Evolutionary conservation across 1,284 basidiomycete genomes (phyloP), one percentile per base, ranked within the genome.

Genomic region (Mycena sp.): DNA sequence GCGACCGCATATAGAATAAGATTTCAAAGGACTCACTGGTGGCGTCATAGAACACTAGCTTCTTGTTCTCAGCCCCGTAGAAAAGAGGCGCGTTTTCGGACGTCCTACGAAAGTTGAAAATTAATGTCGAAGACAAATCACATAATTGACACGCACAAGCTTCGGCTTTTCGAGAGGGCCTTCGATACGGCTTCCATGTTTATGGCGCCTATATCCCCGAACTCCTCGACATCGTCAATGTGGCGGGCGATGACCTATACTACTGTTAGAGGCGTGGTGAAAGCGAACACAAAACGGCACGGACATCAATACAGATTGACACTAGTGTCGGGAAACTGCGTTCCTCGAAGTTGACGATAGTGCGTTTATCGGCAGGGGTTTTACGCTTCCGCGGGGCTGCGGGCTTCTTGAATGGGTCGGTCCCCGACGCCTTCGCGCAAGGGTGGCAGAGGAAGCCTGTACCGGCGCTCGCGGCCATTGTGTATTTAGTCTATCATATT

Each of bases 401-500:
- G 19, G 88, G 81, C 69, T 92, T 93, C 77, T 95, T 96, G 80
- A 95, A 95, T 0, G 93, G 92, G 70, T 95, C 91, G 1, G 81
- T 80, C 1, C 92, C 93, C 3, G 87, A 84, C 0, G 85, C 82
- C 69, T 93, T 94, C 2, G 90, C 87, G 74, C 95, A 97, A 7
- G 78, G 74, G 69, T 94, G 90, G 71, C 95, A 96, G 25, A 96
- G 83, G 71, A 83, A 95, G 0, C 91, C 92, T 0, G 89, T 87
- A 1, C 85, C 85, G 1, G 88, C 84, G 56, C 83, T 84, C 1
- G 87, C 86, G 4, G 92, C 86, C 71, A 92, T 81, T 0, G 95
- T 96, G 70, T 96, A 96, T 67, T 87, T 89, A 0, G 94, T 96
- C 94, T 96, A 66, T n/a, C n/a, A n/a, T n/a, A n/a, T n/a, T n/a